Evolutionary conservation across 2,329 filamentous ascomycete genomes (phyloP), one percentile per base, ranked within the genome.

Genomic region (Aspergillus alliaceus): DNA sequence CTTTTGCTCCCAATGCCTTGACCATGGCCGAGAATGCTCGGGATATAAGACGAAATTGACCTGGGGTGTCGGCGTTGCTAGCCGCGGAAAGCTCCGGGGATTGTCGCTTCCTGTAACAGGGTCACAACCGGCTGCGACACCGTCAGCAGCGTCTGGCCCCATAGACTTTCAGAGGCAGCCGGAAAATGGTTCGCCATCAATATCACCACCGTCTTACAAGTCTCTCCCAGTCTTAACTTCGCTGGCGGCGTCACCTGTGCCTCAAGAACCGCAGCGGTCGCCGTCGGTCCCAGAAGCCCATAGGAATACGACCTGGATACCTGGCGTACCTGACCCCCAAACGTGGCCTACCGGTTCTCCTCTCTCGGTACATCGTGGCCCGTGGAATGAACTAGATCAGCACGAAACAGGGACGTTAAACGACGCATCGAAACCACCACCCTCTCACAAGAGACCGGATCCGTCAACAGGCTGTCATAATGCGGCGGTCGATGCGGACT

Each of bases 11-110:
- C 93, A 92, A 77, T 99, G 93, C 75, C 84, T 98, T 61, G 91
- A 96, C 66, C 84, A 91, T 63, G 93, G 92, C 63, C 92, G 91
- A 73, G 92, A 96, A 71, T 98, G 93, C 79, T 92, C 91, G 27
- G 93, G 93, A 58, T 98, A 98, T 82, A 96, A 96, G 79, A 98
- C 93, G 15, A 93, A 93, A 66, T 82, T 98, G 76, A 98, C 93
- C 47, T 98, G 93, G 93, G 92, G 92, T 40, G 91, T 97, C 48
- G 93, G 93, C 51, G 93, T 98, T 58, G 93, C 93, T 56, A 97
- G 93, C 77, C 88, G 93, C 69, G 93, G 93, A 71, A 98, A 98
- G 80, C 86, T 98, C 62, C 86, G 93, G 60, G 93, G 93, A 37
- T 82, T 97, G 65, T 93, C 93, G 56, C 80, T 96, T 57, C 86